Evolutionary conservation across 495 filamentous ascomycete genomes (phyloP).

Genomic region (Aspergillus panamensis): DNA sequence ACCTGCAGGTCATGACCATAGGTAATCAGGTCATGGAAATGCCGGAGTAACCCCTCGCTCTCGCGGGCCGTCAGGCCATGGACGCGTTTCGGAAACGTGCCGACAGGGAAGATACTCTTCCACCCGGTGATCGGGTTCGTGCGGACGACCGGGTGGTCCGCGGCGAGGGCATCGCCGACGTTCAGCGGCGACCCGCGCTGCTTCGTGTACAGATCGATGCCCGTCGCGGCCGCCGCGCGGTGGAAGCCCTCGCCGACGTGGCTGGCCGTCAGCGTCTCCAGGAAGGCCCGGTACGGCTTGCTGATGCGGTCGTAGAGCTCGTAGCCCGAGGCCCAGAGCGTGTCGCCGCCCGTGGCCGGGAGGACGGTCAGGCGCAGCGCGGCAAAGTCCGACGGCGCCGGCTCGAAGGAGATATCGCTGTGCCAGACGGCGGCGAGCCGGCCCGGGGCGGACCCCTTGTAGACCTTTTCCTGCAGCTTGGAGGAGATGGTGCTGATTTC

Average conservation of each 20-base stretch:
- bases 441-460: conserved; percentile 14
- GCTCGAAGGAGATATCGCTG: conserved; percentile 63
- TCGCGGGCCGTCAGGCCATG: conserved; percentile 37
- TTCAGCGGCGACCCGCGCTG: conserved; percentile 63
- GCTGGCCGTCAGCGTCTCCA: conserved; percentile 60
- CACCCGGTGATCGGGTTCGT: conserved; percentile 77
- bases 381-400: conserved; percentile 57
- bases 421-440: conserved; percentile 47
- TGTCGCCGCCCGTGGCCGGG: conserved; percentile 62
- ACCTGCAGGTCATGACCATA: conserved; percentile 75
- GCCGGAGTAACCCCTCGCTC: conserved; percentile 52
- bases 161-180: conserved; percentile 50
- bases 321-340: conserved; percentile 69
- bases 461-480: conserved; percentile 51
- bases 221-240: conserved; percentile 19
- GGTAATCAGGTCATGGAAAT: conserved; percentile 56
- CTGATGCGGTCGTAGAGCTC: conserved; percentile 71
- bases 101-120: conserved; percentile 68
- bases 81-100: conserved; percentile 22
- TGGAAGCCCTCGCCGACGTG: conserved; percentile 33
- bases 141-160: conserved; percentile 63
- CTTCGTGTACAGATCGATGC: conserved; percentile 50
- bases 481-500: conserved; percentile 67
- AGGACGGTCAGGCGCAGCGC: conserved; percentile 51
- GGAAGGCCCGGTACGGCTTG: conserved; percentile 54